Evolutionary conservation across 108 stramenopile genomes (phyloP).

Genomic region (Skeletonema potamos): DNA sequence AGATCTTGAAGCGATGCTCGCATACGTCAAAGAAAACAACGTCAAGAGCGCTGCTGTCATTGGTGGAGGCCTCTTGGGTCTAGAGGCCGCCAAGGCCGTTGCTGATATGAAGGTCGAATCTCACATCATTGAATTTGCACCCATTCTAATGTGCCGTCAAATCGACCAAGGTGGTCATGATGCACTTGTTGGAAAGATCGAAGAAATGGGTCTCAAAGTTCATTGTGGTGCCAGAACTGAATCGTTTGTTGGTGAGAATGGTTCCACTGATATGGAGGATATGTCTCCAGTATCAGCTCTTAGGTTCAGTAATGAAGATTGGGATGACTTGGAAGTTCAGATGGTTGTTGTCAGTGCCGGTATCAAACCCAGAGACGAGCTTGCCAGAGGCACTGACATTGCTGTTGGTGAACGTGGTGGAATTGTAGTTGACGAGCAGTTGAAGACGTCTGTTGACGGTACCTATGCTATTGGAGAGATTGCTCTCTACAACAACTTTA

Average conservation of each 20-base stretch:
- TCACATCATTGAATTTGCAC: constrained; percentile 92
- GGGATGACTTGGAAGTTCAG: constrained; percentile 89
- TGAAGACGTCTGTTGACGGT: constrained; percentile 74
- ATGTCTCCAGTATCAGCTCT: constrained; percentile 72
- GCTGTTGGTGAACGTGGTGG: constrained; percentile 90
- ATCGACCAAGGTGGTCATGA: constrained; percentile 93
- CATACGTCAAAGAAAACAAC: constrained; percentile 81
- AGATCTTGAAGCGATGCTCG: constrained; percentile 90
- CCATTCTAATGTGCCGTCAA: constrained; percentile 93
- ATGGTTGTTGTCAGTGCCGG: constrained; percentile 92
- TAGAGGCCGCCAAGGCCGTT: constrained; percentile 88
- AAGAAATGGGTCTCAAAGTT: constrained; percentile 90
- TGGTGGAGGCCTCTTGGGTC: constrained; percentile 90
- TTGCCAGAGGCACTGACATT: constrained; percentile 71
- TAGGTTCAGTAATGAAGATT: constrained; percentile 81
- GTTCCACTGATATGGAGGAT: constrained; percentile 71
- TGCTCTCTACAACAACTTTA: constrained; percentile 90
- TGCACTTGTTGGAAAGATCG: constrained; percentile 88
- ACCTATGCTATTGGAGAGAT: constrained; percentile 93
- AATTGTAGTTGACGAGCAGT: constrained; percentile 83
- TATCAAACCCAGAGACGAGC: constrained; percentile 93
- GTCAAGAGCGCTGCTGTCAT: constrained; percentile 91
- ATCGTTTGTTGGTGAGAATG: constrained; percentile 84
- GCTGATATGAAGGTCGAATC: constrained; percentile 90
- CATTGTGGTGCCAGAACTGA: constrained; percentile 91